Evolutionary conservation across 495 filamentous ascomycete genomes (phyloP).

Genomic region (Wilcoxina mikolae): DNA sequence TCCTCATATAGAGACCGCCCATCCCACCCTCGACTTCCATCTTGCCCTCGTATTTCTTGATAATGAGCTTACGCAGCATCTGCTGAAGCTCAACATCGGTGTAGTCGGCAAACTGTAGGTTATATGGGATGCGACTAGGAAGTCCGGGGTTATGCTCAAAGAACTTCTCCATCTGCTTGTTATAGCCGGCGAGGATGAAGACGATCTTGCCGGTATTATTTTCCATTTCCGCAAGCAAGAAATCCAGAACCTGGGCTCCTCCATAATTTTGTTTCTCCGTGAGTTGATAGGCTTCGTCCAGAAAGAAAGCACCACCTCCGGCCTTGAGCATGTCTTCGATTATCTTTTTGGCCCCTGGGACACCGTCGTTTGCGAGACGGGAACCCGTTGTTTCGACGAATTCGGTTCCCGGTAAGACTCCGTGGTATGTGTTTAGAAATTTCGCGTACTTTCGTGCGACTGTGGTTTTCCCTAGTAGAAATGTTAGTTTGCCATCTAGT

Average conservation of each 20-base stretch:
- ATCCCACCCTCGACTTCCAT: conserved; percentile 44
- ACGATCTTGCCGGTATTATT: conserved; percentile 62
- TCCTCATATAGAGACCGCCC: conserved; percentile 43
- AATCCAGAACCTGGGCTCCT: conserved; percentile 47
- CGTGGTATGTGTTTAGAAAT: conserved; percentile 45
- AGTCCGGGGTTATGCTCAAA: conserved; percentile 66
- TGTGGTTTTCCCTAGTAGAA: conserved; percentile 51
- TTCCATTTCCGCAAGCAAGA: conserved; percentile 59
- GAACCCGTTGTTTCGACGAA: conserved; percentile 60
- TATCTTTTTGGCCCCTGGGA: conserved; percentile 41
- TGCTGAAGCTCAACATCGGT: conserved; percentile 45
- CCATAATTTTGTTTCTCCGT: conserved; percentile 34
- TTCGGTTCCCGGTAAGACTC: conserved; percentile 35
- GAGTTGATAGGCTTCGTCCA: conserved; percentile 72
- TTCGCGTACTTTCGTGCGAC: conserved; percentile 59
- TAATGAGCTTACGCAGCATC: conserved; percentile 39
- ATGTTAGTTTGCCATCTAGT: background rate
- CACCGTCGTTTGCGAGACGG: conserved; percentile 46
- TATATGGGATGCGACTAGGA: conserved; percentile 52
- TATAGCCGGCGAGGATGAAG: conserved; percentile 65
- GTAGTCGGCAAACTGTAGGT: conserved; percentile 55
- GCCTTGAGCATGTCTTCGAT: conserved; percentile 41
- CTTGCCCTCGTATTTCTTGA: conserved; percentile 32
- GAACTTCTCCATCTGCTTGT: conserved; percentile 62
- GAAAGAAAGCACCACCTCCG: conserved; percentile 55